Evolutionary conservation across 164 flowering plant species (phyloP), one percentile per base, ranked within the genome.

Genomic region (Vitis amurensis): DNA sequence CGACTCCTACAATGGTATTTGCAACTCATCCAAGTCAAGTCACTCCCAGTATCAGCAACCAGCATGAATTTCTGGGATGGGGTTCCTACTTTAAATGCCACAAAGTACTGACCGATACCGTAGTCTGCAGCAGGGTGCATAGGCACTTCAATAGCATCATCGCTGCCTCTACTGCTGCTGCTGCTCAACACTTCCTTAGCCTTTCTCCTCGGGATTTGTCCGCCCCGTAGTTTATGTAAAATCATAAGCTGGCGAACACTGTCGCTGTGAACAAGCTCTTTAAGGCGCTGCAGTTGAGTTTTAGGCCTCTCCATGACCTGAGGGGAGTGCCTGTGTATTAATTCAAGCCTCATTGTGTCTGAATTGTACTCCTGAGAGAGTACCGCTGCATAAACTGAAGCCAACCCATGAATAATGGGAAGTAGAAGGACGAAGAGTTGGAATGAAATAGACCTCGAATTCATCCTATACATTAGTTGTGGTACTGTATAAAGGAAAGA

Each of bases 21-120:
- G 77, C 98, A 92, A 10, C 81, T 85, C 73, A 87, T 72, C 98
- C 98, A 92, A 14, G 93, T 91, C 50, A 92, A 71, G 23, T 89
- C 94, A 72, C 95, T 92, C 14, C 91, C 95, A 0, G 95, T 89
- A 67, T 92, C 96, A 0, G 82, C 91, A 4, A 89, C 75, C 47
- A 92, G 73, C 66, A 57, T 10, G 56, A 88, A 71, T 52, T 71
- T 82, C 77, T 88, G 87, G 1, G 84, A 68, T 7, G 98, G 93
- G 0, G 85, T 86, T 8, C 98, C 98, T 0, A 88, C 84, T n/a
- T 76, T 74, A 17, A 92, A 60, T 3, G 67, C 11, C 17, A 85
- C 93, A 30, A 88, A 76, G 68, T 93, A 93, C 76, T 84, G 77
- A 6, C 85, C 92, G 1, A 53, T 50, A 2, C 87, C 82, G 29